Evolutionary conservation across 306 rosid species (phyloP), one percentile per base, ranked within the genome.

Genomic region (Senna siamea): DNA sequence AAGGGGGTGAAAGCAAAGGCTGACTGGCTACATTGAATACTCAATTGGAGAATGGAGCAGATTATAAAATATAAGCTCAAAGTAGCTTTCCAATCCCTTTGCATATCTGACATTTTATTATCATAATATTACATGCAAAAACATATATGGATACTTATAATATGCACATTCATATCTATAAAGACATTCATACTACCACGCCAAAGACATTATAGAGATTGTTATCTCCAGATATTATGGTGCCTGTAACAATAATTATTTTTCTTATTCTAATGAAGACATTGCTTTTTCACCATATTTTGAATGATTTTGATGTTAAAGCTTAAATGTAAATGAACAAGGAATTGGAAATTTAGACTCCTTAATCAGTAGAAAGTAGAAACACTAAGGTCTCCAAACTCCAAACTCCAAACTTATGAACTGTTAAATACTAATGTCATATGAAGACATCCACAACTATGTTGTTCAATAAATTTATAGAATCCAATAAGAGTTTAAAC

Each of bases 401-500:
- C n/a, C n/a, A n/a, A n/a, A n/a, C n/a, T 15, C 22, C 32, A 43
- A 62, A 54, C 18, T 64, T 23, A 62, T 61, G 5, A 70, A 43
- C 37, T 52, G 65, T 9, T 40, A 4, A 8, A 56, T n/a, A 69
- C 14, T 23, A 76, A 54, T 59, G 56, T 48, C 55, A 3, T 22
- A 55, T 66, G 61, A 59, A 51, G 48, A 69, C 78, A 18, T 22
- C 58, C 44, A 47, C 9, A 35, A 38, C 51, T 6, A 11, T 40
- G 19, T n/a, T 20, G 35, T 52, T 70, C 40, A 20, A 63, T 47
- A 54, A 52, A 72, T 75, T 23, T 65, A 58, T 11, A 17, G 52
- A 69, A 51, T 41, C n/a, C 58, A 50, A 12, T 9, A 43, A 52
- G 30, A 52, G 19, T 53, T 34, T 41, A 35, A 19, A 54, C 53